Conservation (phyloP, 352 stramenopile species). For the Phytopythium sindhum region DNA sequence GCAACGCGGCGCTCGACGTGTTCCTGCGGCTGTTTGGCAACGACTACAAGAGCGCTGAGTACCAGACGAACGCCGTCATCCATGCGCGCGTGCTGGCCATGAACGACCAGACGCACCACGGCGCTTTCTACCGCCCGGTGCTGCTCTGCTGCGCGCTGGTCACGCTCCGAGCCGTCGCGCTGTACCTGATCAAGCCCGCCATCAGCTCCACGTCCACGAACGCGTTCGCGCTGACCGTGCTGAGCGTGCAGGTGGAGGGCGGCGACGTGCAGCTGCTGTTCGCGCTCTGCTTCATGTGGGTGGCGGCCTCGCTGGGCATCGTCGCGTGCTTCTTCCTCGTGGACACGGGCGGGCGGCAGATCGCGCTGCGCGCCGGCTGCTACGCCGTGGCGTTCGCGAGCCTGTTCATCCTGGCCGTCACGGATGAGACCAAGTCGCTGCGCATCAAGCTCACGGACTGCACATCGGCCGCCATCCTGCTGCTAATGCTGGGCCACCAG, state of each 20-base stretch:
- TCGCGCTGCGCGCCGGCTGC: constrained; percentile 53
- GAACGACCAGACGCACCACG: constrained; percentile 46
- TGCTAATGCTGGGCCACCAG: constrained; percentile 63
- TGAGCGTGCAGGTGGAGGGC: constrained; percentile 55
- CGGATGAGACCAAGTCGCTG: constrained; percentile 14
- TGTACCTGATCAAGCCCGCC: constrained; percentile 45
- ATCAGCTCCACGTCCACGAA: constrained; percentile 40
- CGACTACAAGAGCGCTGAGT: constrained; percentile 51
- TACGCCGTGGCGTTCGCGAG: constrained; percentile 46
- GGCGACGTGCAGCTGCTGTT: constrained; percentile 47
- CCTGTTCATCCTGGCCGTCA: constrained; percentile 36
- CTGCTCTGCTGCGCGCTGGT: constrained; percentile 53
- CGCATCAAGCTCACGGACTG: constrained; percentile 43
- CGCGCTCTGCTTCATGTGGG: constrained; percentile 34
- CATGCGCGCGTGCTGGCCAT: constrained; percentile 63
- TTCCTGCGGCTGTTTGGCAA: constrained; percentile 49
- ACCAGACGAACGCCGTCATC: constrained; percentile 71
- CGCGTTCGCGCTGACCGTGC: constrained; percentile 54
- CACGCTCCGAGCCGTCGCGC: constrained; percentile 42
- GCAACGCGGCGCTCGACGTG: constrained; percentile 56
- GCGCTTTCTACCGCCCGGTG: constrained; percentile 67
- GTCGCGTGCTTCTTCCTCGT: constrained; percentile 58
- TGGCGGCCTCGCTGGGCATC: constrained; percentile 44
- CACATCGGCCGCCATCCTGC: constrained; percentile 53
- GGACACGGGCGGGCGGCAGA: constrained; percentile 53